phyloP scores from a whole-genome alignment of 495 filamentous ascomycete genomes.

The Penicillium dipodomyicola region DNA sequence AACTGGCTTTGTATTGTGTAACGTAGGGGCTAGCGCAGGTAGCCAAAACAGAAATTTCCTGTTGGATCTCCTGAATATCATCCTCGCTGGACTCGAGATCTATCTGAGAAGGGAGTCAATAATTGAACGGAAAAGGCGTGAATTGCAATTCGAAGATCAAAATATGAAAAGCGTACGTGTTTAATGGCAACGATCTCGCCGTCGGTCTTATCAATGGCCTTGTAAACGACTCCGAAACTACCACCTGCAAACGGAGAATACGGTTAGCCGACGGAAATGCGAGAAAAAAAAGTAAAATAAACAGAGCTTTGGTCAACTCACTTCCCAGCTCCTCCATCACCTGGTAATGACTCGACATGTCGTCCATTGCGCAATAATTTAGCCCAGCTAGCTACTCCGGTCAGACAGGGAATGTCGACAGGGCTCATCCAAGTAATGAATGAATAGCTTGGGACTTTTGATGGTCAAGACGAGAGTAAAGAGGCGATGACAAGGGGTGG shows the following conservation, averaged over 20 bases:
- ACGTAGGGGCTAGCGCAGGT: slow-evolving; percentile 92
- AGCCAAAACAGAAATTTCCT: slow-evolving; percentile 93
- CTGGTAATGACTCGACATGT: slow-evolving; percentile 80
- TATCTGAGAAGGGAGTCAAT: slow-evolving; percentile 61
- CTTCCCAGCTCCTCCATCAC: slow-evolving; percentile 90
- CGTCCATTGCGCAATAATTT: slow-evolving; percentile 44
- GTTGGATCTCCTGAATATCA: slow-evolving; percentile 96
- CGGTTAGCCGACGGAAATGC: slow-evolving; percentile 5
- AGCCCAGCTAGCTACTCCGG: slow-evolving; percentile 20
- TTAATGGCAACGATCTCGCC: slow-evolving; percentile 92
- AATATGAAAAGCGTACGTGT: slow-evolving; percentile 56
- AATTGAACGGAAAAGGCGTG: slow-evolving; percentile 14
- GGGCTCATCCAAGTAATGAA: slow-evolving; percentile 20
- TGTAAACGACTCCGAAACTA: slow-evolving; percentile 96
- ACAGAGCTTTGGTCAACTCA: slow-evolving; percentile 46
- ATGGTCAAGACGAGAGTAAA: slow-evolving; percentile 8
- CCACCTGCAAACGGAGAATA: slow-evolving; percentile 57
- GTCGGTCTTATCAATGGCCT: slow-evolving; percentile 80
- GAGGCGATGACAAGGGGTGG: slow-evolving; percentile 27
- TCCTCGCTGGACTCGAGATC: slow-evolving; percentile 98
- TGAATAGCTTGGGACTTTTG: slow-evolving; percentile 11
- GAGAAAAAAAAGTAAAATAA: background rate
- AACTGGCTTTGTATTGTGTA: slow-evolving; percentile 94
- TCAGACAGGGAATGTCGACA: slow-evolving; percentile 17
- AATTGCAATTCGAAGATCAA: slow-evolving; percentile 7